These are phyloP conservation scores for Colletotrichum camelliae DNA, from an alignment of 2,329 filamentous ascomycete genomes.

Conservation along the genomic window DNA sequence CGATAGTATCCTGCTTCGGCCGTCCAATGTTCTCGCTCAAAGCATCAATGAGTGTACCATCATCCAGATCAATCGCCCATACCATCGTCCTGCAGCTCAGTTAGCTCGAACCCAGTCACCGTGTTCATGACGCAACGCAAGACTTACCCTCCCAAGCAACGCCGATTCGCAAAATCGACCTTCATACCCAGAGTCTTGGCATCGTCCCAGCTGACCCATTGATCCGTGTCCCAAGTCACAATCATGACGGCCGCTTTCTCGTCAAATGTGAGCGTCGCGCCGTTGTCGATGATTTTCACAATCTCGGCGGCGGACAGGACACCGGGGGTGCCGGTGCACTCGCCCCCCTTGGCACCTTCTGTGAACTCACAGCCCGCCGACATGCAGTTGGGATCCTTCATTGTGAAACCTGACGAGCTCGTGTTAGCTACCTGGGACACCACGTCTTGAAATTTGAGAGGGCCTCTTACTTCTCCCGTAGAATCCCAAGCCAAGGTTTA, in stretches of 20 bases:
- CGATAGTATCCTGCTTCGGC: background rate
- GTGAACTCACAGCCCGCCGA: background rate
- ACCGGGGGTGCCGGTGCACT: background rate
- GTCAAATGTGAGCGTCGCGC: constrained; percentile 13
- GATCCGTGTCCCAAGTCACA: constrained; percentile 25
- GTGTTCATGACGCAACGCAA: background rate
- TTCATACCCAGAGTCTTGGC: constrained; percentile 10
- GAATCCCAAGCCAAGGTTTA: constrained; percentile 33
- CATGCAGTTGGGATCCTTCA: background rate
- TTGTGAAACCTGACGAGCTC: background rate
- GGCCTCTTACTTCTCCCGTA: background rate
- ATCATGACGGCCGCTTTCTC: constrained; percentile 32
- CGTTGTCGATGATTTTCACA: constrained; percentile 21
- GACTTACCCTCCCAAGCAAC: background rate
- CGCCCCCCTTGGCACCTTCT: background rate
- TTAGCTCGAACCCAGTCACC: background rate
- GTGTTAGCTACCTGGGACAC: background rate
- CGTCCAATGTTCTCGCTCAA: background rate
- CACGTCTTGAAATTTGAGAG: background rate
- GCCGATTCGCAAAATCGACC: constrained; percentile 24
- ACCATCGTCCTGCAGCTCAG: background rate
- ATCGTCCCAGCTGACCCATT: constrained; percentile 39
- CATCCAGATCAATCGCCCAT: background rate
- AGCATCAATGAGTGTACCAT: background rate
- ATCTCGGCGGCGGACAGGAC: constrained; percentile 25